Conservation (phyloP, 257 asterid species). For the Marsdenia floribunda region DNA sequence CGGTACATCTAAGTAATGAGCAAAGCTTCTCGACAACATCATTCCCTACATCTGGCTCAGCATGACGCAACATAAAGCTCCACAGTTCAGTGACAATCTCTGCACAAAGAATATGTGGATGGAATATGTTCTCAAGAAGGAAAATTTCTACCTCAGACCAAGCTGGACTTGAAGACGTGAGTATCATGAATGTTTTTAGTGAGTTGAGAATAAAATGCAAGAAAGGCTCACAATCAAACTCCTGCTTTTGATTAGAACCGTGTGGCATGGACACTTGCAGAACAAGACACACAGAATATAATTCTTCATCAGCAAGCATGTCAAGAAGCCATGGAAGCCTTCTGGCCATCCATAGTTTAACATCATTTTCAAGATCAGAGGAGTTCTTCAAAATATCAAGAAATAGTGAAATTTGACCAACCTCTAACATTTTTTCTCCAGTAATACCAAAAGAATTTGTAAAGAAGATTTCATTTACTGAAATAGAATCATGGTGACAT, state of each 20-base stretch:
- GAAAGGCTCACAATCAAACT: constrained; percentile 52
- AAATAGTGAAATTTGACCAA: constrained; percentile 62
- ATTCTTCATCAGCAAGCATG: constrained; percentile 50
- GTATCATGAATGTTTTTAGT: constrained; percentile 71
- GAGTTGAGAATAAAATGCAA: constrained; percentile 50
- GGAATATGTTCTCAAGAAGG: constrained; percentile 69
- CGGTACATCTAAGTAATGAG: constrained; percentile 43
- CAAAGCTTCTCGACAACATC: constrained; percentile 55
- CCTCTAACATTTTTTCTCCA: constrained; percentile 40
- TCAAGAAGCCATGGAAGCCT: constrained; percentile 90
- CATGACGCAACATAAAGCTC: constrained; percentile 79
- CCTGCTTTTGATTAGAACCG: constrained; percentile 45
- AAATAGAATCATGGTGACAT: constrained; percentile 16
- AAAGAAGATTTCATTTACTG: constrained; percentile 38
- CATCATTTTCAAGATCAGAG: constrained; percentile 68
- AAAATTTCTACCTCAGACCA: constrained; percentile 73
- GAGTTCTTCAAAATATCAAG: constrained; percentile 58
- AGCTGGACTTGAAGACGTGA: constrained; percentile 54
- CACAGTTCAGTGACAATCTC: constrained; percentile 83
- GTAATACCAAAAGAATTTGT: constrained; percentile 36
- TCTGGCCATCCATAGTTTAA: constrained; percentile 52
- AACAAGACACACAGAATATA: constrained; percentile 54
- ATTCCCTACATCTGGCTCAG: constrained; percentile 46
- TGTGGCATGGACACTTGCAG: constrained; percentile 39
- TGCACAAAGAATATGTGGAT: constrained; percentile 82